Evolutionary conservation across 805 yeast genomes (phyloP).

Genomic region (Metschnikowia santaceciliae): DNA sequence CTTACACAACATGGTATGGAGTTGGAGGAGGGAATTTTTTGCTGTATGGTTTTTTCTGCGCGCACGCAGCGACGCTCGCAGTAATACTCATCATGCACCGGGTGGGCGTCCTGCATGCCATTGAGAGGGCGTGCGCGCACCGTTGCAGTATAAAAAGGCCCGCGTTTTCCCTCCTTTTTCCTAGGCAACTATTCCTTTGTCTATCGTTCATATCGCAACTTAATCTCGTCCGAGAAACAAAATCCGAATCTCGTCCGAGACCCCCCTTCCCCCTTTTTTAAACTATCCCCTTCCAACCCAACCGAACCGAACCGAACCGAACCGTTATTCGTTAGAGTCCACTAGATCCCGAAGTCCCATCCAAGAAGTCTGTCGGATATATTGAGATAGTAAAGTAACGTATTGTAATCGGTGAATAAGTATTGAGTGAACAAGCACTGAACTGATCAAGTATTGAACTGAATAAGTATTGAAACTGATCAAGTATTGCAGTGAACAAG

Average conservation of each 20-base stretch:
- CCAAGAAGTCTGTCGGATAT: neutral
- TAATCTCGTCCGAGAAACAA: neutral
- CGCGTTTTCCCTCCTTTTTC: neutral
- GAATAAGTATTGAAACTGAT: neutral
- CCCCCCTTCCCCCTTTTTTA: no score
- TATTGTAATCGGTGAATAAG: constrained; percentile 15
- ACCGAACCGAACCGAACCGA: neutral
- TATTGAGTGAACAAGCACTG: neutral
- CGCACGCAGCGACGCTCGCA: constrained; percentile 2
- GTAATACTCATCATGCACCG: neutral
- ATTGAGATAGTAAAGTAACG: constrained; percentile 14
- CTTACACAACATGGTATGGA: constrained; percentile 11
- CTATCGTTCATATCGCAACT: neutral
- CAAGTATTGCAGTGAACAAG: neutral
- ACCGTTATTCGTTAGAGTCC: neutral
- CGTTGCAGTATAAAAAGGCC: constrained; percentile 8
- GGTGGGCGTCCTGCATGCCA: neutral
- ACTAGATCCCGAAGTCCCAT: neutral
- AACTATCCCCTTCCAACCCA: neutral
- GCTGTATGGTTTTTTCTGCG: constrained; percentile 4
- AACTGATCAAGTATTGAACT: neutral
- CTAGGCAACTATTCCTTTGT: neutral
- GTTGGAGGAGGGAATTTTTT: constrained; percentile 11
- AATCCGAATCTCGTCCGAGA: neutral
- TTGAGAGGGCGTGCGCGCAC: constrained; percentile 11